phyloP scores from a whole-genome alignment of 192 early-diverging fungal genomes.

The Coemansia furcata region DNA sequence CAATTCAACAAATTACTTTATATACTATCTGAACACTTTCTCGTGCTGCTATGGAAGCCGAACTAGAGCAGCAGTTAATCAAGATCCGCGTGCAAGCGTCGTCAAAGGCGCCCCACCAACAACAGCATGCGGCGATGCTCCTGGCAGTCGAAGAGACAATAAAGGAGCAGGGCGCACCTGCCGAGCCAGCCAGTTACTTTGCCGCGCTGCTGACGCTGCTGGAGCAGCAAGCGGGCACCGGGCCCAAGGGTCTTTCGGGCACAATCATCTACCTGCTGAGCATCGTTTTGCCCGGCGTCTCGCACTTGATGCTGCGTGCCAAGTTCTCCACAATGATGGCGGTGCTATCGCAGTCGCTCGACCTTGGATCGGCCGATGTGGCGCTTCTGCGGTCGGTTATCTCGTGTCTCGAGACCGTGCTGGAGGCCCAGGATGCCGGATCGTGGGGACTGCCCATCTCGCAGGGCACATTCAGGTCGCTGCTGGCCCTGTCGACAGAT shows the following conservation, averaged over 20 bases:
- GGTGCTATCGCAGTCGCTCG: conserved; percentile 57
- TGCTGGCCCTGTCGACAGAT: conserved; percentile 79
- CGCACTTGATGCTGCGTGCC: conserved; percentile 56
- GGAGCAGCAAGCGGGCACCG: conserved; percentile 57
- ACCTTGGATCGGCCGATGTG: conserved; percentile 69
- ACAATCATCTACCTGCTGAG: conserved; percentile 80
- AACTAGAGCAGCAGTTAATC: conserved; percentile 42
- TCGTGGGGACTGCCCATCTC: conserved; percentile 69
- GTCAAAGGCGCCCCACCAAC: conserved; percentile 83
- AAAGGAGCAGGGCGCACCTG: conserved; percentile 65
- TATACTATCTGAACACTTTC: background rate
- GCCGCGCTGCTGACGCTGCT: conserved; percentile 76
- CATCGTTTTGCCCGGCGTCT: conserved; percentile 68
- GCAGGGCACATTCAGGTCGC: conserved; percentile 68
- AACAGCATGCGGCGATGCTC: conserved; percentile 70
- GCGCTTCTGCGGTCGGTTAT: conserved; percentile 78
- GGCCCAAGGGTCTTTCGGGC: conserved; percentile 54
- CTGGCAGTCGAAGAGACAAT: conserved; percentile 79
- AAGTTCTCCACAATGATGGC: conserved; percentile 65
- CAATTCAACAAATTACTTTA: background rate
- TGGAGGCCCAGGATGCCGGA: conserved; percentile 73
- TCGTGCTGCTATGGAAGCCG: conserved; percentile 27
- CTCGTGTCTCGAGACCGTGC: conserved; percentile 72
- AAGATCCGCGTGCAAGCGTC: conserved; percentile 59
- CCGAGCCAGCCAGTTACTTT: conserved; percentile 85